Percentiles rank a stretch among this genome's conserved stretches.
These are phyloP conservation scores for Nadsonia commutata DNA, from an alignment of 1,139 yeast genomes.

Conservation along the genomic window DNA sequence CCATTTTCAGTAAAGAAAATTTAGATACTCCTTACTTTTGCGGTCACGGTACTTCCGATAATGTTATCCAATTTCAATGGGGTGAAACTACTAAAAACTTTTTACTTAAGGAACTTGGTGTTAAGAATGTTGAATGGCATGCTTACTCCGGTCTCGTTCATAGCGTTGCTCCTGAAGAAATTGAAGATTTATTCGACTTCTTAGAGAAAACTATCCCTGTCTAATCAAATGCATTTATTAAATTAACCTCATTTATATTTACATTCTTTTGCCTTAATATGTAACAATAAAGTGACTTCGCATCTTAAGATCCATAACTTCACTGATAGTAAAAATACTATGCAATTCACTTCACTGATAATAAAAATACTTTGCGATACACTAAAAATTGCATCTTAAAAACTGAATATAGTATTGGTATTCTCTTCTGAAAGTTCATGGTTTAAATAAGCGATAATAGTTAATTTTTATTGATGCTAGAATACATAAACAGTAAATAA, in stretches of 20 bases:
- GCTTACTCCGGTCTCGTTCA: constrained; percentile 54
- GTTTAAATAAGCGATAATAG: too few relatives aligned
- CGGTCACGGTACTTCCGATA: constrained; percentile 78
- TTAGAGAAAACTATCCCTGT: constrained; percentile 22
- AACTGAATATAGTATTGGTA: too few relatives aligned
- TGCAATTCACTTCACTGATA: too few relatives aligned
- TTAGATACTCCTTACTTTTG: constrained; percentile 67
- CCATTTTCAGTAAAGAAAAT: constrained; percentile 27
- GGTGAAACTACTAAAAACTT: constrained; percentile 34
- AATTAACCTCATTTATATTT: too few relatives aligned
- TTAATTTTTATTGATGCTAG: not conserved
- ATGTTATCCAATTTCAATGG: constrained; percentile 36
- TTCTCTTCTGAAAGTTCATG: too few relatives aligned
- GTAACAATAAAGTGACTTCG: too few relatives aligned
- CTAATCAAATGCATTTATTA: too few relatives aligned
- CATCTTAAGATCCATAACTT: too few relatives aligned
- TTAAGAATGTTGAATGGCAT: constrained; percentile 39
- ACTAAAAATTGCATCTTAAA: too few relatives aligned
- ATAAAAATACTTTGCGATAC: too few relatives aligned
- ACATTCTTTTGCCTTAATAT: too few relatives aligned
- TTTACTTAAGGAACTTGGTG: constrained; percentile 35
- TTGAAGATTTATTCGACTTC: constrained; percentile 42
- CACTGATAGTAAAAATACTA: too few relatives aligned
- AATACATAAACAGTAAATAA: not conserved
- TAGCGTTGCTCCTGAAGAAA: constrained; percentile 50